Base-by-base conservation (phyloP, 208 protist genomes). In the Leishmania turanica region DNA sequence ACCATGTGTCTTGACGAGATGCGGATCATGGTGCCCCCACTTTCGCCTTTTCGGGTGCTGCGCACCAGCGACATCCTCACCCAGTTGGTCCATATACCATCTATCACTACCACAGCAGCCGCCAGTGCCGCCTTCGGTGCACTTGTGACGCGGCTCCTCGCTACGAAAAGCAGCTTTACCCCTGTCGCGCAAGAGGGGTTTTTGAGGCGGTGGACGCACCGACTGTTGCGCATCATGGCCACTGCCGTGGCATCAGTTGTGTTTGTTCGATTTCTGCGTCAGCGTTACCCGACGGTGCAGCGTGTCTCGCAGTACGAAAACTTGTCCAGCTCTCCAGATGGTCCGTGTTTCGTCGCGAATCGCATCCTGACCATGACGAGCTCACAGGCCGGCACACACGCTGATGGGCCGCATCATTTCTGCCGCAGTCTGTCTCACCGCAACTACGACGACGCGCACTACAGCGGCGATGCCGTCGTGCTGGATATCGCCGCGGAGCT, bases 381-480 rank as follows among this genome's bases (percentile, higher is more conserved):
- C 84, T 91, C 89, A 37, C 94, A 97, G 70, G 91, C 89, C 31
- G 91, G 92, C 37, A 95, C 90, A 42, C 94, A 97, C 80, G 90
- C 90, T 34, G 92, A 96, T 82, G 91, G 82, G 27, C 91, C 94
- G 2, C 71, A 81, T 56, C 90, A 95, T 78, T 95, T 94, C 80
- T 89, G 68, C 54, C 84, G 78, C 73, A 83, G 83, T 64, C 75
- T 84, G 17, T 81, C 78, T 1, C 69, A 66, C 58, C 53, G 75
- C n/a, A 83, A 85, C 31, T 95, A 88, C 80, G 81, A 91, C 66
- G 78, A 90, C 21, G 79, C 90, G 54, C 84, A 96, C 87, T 97
- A 95, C 79, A 94, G 82, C 54, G 94, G 94, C 4, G 81, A 88
- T 71, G 90, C 85, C 45, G 66, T 92, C 0, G 84, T 95, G 51